Percentiles rank a stretch among this genome's conserved stretches.
Evolutionary conservation across 179 eudicot genomes (phyloP).

Genomic region (Dionaea muscipula): DNA sequence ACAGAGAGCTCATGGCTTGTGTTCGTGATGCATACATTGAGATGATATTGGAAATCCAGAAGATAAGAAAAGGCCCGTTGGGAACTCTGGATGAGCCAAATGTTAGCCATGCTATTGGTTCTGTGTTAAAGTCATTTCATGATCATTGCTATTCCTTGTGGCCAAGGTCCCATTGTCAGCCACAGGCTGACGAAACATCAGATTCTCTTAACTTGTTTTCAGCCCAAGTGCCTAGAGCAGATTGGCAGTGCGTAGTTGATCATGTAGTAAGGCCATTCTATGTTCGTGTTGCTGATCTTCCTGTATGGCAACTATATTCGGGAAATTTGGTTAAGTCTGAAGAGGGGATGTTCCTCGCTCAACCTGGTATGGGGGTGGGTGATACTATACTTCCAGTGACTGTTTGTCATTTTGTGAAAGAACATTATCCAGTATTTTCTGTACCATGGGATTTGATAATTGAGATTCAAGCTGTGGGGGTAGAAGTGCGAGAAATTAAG

Average conservation of each 20-base stretch:
- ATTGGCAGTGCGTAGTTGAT: slow-evolving; percentile 72
- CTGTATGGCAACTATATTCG: slow-evolving; percentile 90
- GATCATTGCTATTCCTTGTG: slow-evolving; percentile 68
- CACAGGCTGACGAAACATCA: slow-evolving; percentile 18
- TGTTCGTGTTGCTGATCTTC: slow-evolving; percentile 70
- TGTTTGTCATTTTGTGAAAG: slow-evolving; percentile 92
- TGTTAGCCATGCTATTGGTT: slow-evolving; percentile 31
- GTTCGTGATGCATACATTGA: slow-evolving; percentile 88
- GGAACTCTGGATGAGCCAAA: slow-evolving; percentile 44
- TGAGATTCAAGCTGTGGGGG: slow-evolving; percentile 82
- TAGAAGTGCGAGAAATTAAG: slow-evolving; percentile 75
- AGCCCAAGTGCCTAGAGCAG: slow-evolving; percentile 36
- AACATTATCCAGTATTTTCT: slow-evolving; percentile 96
- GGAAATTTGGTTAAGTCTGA: slow-evolving; percentile 82
- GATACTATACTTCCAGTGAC: slow-evolving; percentile 73
- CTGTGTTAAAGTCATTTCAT: slow-evolving; percentile 39
- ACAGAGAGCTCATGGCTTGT: slow-evolving; percentile 85
- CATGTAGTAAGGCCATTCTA: slow-evolving; percentile 81
- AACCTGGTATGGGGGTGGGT: slow-evolving; percentile 69
- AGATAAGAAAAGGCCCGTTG: slow-evolving; percentile 48
- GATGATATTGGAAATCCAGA: slow-evolving; percentile 59
- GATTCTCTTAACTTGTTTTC: slow-evolving; percentile 19
- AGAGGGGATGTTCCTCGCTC: slow-evolving; percentile 96
- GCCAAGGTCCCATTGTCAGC: slow-evolving; percentile 58
- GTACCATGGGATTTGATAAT: slow-evolving; percentile 95